Evolutionary conservation across 2,329 filamentous ascomycete genomes (phyloP), one percentile per base, ranked within the genome.

Genomic region (Botrytis deweyae): DNA sequence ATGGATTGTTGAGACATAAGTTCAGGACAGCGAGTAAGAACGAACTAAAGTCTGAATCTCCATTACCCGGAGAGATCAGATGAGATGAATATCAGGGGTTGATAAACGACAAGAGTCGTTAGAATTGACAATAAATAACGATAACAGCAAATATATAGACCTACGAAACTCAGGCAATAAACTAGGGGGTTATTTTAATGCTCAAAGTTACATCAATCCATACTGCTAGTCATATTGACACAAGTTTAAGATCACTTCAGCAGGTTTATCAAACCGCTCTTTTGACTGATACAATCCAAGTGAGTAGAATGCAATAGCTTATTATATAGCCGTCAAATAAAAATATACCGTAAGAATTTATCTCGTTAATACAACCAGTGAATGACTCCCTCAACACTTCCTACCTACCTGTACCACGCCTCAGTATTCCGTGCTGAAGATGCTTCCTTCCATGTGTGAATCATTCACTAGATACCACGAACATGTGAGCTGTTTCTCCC

Each of bases 131-230:
- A 52, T 6, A 52, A 52, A 52, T 4, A 52, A 52, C 10, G 46
- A 25, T 4, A 25, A 25, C 2, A 25, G 20, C 9, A 25, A 49
- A 25, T 12, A 10, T 49, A 22, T 10, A 9, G 9, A 4, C 22
- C 3, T 25, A 1, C 4, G 0, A 4, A 49, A 5, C 1, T 10
- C 9, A 49, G 22, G 9, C 1, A 2, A 49, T 2, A 52, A 25
- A 25, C 0, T 14, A 14, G 22, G 4, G 4, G 22, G 4, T 25
- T 52, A 10, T 0, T 14, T 52, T 14, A 10, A 25, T 4, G 22
- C 46, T 25, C 9, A 46, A 0, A 22, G 44, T 20, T 22, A 4
- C 3, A 14, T 5, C 5, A 52, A 25, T 1, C 12, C 25, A 25
- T 6, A 25, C 10, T 25, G 22, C 4, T 5, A 25, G 9, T 12